Base-by-base conservation (phyloP, 106 monocot genomes). In the Acorus calamus region DNA sequence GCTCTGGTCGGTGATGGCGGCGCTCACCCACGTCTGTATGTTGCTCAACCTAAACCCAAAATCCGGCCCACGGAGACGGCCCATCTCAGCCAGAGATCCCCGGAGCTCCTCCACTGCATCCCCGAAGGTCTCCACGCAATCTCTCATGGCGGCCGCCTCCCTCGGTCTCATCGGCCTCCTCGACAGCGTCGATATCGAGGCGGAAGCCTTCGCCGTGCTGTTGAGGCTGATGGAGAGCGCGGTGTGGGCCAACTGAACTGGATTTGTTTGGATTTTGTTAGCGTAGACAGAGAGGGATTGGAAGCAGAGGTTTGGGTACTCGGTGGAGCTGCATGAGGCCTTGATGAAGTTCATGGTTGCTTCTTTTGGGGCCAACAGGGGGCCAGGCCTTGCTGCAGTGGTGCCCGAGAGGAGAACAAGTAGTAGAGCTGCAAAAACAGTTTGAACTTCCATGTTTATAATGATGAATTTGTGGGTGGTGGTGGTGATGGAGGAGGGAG, bases 21-120 rank as follows among this genome's bases (percentile, higher is more conserved):
- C 76, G 63, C 88, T 88, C 9, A 84, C 84, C 88, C 88, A 88
- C 3, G 88, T 88, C 78, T 81, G 72, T n/a, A 88, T 61, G 70
- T 66, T 69, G 51, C 59, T 68, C 44, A 88, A 67, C 49, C 76
- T 60, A 28, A 73, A 57, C 55, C 66, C 42, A 42, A 42, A 5
- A 8, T 67, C 9, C 48, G 64, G 66, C 11, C 79, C 76, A 44
- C 73, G 50, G 7, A 88, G 14, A n/a, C 58, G 64, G 7, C 49
- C 56, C 78, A 88, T 76, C 53, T 57, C 69, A 0, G 60, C 7
- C 46, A 76, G 14, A 4, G 84, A 84, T 49, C 57, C 53, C 11
- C 64, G 56, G 42, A 88, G 76, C 70, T 73, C 60, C 28, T 73
- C 70, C 4, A 84, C 61, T 8, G 81, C 74, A 67, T 73, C 72